Base-by-base conservation (phyloP, 768 basidiomycete species). In the Kwoniella heveanensis region DNA sequence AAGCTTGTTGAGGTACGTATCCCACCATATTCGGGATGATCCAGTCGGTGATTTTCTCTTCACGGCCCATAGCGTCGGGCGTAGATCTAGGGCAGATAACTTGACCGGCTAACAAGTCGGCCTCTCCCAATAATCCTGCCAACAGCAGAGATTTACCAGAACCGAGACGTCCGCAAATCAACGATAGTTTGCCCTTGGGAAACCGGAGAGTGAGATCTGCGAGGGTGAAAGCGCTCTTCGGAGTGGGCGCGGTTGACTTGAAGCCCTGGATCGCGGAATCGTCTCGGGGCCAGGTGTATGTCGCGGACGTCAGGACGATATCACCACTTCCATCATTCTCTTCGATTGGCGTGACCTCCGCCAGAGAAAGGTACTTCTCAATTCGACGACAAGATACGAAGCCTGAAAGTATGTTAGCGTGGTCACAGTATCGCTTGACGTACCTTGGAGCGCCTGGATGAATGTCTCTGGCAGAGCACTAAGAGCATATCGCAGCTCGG, bases 401-500 rank as follows among this genome's bases (percentile, higher is more conserved):
- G 58, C 87, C 86, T 88, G 89, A 49, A 19, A 53, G 57, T 5
- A 17, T 25, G 22, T 49, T 17, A 50, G 46, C 29, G 26, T 2
- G 10, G 39, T 3, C 9, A 44, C 6, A 8, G 15, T 22, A 24
- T 17, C 21, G 15, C 12, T 29, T 27, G 7, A 30, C 86, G 24
- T 24, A 69, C 67, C 88, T 82, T 96, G 92, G 7, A 95, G 83
- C 82, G 91, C 84, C 72, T 91, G 90, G 78, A 96, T 91, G 73
- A 94, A 87, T 0, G 91, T 92, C 78, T 94, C 92, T 0, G 93
- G 93, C 5, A 96, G 84, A 0, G 89, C 89, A 70, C 88, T 92
- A 57, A 95, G 84, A 19, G 70, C 90, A 69, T 88, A 94, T 73
- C 89, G 89, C 85, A 95, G 87, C 80, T 93, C 90, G 55, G 85